Evolutionary conservation across 2,329 filamentous ascomycete species (phyloP).

Genomic region (Thermochaetoides dissita): DNA sequence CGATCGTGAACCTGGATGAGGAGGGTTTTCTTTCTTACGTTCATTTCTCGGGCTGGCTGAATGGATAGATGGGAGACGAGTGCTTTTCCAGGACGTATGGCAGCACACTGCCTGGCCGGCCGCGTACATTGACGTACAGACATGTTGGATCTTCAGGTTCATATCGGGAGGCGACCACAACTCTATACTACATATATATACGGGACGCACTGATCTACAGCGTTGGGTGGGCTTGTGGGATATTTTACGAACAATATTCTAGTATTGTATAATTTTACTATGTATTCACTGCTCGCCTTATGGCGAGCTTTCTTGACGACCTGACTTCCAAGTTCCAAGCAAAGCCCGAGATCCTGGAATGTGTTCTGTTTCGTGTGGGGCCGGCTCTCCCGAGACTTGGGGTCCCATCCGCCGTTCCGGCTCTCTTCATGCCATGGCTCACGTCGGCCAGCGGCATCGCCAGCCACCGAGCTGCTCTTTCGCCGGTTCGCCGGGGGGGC

Average conservation of each 20-base stretch:
- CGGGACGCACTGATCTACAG: slow-evolving; percentile 6
- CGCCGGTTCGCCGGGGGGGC: no score
- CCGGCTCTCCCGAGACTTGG: neutral
- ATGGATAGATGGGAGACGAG: neutral
- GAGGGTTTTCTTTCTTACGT: neutral
- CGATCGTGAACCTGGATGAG: neutral
- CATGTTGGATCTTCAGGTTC: slow-evolving; percentile 1
- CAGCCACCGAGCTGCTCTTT: no score
- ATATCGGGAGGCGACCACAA: neutral
- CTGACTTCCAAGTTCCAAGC: neutral
- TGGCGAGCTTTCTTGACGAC: no score
- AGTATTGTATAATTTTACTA: slow-evolving; percentile 25
- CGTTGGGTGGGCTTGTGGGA: slow-evolving; percentile 16
- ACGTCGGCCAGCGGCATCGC: no score
- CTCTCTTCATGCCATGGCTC: no score
- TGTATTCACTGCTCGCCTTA: slow-evolving; percentile 8
- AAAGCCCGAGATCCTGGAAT: no score
- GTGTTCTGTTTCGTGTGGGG: neutral
- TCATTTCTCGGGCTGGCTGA: neutral
- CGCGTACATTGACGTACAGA: slow-evolving; percentile 3
- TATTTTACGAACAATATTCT: slow-evolving; percentile 21
- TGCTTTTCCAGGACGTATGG: neutral
- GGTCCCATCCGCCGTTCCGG: no score
- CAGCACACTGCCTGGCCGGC: slow-evolving; percentile 2
- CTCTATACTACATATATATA: slow-evolving; percentile 5